These are phyloP conservation scores for Saccharomyces mikatae DNA, from an alignment of 805 yeast species.

Conservation along the genomic window DNA sequence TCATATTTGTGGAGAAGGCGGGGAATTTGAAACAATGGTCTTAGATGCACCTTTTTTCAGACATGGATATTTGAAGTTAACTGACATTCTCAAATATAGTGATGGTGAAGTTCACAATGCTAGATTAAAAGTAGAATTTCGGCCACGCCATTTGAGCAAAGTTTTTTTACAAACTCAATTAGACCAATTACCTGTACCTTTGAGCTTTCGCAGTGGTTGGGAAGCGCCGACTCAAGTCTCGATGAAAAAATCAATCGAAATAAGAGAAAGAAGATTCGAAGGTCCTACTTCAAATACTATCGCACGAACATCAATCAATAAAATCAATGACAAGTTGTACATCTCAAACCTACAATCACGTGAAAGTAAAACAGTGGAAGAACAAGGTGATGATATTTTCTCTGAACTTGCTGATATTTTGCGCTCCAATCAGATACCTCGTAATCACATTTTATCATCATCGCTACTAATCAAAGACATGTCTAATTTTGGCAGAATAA, in stretches of 20 bases:
- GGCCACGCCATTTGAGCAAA: constrained; percentile 29
- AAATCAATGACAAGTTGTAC: constrained; percentile 29
- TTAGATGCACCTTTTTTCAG: constrained; percentile 82
- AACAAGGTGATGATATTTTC: constrained; percentile 47
- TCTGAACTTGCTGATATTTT: constrained; percentile 34
- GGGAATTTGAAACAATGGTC: constrained; percentile 92
- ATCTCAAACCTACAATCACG: constrained; percentile 39
- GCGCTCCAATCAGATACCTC: constrained; percentile 23
- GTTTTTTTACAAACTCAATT: constrained; percentile 22
- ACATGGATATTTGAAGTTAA: constrained; percentile 41
- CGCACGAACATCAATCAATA: constrained; percentile 7
- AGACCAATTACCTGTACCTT: constrained; percentile 31
- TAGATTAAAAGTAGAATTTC: constrained; percentile 45
- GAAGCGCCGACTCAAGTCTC: constrained; percentile 5
- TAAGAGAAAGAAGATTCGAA: not conserved
- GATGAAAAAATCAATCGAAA: not conserved
- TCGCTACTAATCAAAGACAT: constrained; percentile 58
- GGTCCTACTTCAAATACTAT: not conserved
- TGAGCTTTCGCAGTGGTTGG: constrained; percentile 20
- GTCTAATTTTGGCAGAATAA: constrained; percentile 54
- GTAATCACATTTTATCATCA: constrained; percentile 48
- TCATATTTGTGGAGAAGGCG: constrained; percentile 98
- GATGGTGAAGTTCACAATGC: constrained; percentile 65
- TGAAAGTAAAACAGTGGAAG: constrained; percentile 24
- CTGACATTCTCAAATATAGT: constrained; percentile 29